These are phyloP conservation scores for Fragaria ananassa DNA, from an alignment of 306 rosid genomes.

Conservation along the genomic window DNA sequence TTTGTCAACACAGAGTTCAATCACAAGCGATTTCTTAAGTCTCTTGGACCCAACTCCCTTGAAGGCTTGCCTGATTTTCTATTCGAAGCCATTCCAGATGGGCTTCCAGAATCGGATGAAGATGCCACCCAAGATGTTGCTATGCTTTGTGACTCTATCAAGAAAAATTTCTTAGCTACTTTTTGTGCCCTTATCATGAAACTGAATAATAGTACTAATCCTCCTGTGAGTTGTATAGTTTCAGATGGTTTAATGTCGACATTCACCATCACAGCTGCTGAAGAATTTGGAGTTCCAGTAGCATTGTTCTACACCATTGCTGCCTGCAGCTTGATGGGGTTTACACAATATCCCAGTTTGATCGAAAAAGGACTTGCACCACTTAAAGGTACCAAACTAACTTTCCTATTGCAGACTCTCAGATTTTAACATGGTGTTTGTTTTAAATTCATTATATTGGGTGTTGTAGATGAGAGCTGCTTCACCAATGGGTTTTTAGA, in stretches of 20 bases:
- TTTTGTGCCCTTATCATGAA: not conserved
- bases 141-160: not conserved
- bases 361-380: not conserved
- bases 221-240: not conserved
- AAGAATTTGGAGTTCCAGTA: not conserved
- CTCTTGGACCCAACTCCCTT: not conserved
- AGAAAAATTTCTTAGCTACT: not conserved
- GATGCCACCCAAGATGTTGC: not conserved
- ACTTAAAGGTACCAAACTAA: not conserved
- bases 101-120: not conserved
- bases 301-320: constrained; percentile 2
- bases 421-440: no score
- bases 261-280: constrained; percentile 7
- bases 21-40: constrained; percentile 9
- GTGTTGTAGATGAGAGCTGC: constrained; percentile 11
- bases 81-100: constrained; percentile 7
- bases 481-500: constrained; percentile 14
- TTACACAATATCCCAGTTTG: not conserved
- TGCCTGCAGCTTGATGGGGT: not conserved
- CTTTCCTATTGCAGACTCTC: no score
- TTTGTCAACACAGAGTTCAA: constrained; percentile 13
- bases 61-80: not conserved
- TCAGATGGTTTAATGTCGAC: constrained; percentile 9
- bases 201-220: not conserved
- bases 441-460: not conserved